Evolutionary conservation across 768 basidiomycete genomes (phyloP).

Genomic region (Leucosporidium yakuticum): DNA sequence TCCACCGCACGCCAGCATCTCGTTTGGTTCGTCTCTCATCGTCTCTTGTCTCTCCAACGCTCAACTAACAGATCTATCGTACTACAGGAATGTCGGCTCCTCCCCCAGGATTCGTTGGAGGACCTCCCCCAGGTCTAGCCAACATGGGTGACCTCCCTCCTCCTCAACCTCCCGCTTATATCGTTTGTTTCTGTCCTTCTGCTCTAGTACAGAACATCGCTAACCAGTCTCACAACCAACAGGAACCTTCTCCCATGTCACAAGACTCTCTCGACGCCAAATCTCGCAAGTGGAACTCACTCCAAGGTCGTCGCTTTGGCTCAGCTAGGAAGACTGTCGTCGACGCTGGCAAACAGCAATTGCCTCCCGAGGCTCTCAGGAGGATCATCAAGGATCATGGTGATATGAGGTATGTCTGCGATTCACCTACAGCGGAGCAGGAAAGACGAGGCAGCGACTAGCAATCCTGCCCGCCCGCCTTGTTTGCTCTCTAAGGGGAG

Average conservation of each 20-base stretch:
- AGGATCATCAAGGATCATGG: conserved; percentile 98
- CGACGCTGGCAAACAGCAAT: conserved; percentile 75
- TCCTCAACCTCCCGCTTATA: neutral
- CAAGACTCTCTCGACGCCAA: conserved; percentile 77
- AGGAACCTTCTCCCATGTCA: conserved; percentile 45
- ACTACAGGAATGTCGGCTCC: neutral
- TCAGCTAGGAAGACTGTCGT: conserved; percentile 84
- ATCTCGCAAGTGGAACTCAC: conserved; percentile 90
- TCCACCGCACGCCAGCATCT: too few species aligned
- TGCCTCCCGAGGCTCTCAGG: conserved; percentile 90
- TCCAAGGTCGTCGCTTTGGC: conserved; percentile 87
- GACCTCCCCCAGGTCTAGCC: neutral
- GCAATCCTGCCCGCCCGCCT: neutral
- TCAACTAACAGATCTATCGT: too few species aligned
- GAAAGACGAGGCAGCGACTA: neutral
- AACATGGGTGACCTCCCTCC: neutral
- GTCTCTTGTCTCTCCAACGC: too few species aligned
- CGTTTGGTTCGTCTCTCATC: too few species aligned
- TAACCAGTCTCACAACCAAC: neutral
- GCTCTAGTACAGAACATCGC: neutral
- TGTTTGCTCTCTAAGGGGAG: neutral
- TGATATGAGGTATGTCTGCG: conserved; percentile 10
- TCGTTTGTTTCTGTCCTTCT: neutral
- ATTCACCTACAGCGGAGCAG: neutral
- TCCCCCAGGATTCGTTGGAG: neutral